These are phyloP conservation scores for Ophiostoma pallidulum DNA, from an alignment of 2,329 filamentous ascomycete genomes.

Conservation along the genomic window DNA sequence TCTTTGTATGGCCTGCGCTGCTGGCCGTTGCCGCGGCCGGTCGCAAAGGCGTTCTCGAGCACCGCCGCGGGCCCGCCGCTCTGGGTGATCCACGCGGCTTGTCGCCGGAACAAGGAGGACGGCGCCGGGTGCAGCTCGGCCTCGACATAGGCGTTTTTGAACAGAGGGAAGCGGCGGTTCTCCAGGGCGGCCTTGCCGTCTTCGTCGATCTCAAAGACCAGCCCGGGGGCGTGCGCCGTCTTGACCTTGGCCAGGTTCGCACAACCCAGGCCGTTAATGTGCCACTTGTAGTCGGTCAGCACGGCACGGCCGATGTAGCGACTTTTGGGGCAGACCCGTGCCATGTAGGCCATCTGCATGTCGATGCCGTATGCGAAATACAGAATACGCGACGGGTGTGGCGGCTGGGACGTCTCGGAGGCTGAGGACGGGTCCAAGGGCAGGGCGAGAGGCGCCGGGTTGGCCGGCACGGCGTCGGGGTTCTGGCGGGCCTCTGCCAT, in stretches of 20 bases:
- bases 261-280: constrained; percentile 4
- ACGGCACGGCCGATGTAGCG: constrained; percentile 11
- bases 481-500: too few relatives aligned
- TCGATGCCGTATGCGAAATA: constrained; percentile 12
- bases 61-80: constrained; percentile 7
- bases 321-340: constrained; percentile 2
- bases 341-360: constrained; percentile 10
- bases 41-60: background rate
- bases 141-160: background rate
- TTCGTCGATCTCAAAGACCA: constrained; percentile 2
- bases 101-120: constrained; percentile 5
- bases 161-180: background rate
- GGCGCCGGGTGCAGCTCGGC: constrained; percentile 8
- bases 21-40: background rate
- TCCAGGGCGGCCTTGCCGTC: background rate
- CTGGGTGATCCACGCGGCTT: constrained; percentile 2
- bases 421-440: background rate
- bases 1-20: background rate
- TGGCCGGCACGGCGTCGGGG: background rate
- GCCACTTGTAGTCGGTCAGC: constrained; percentile 5
- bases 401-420: background rate
- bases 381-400: background rate
- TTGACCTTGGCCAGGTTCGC: constrained; percentile 1
- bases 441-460: background rate
- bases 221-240: constrained; percentile 3